phyloP scores from a whole-genome alignment of 345 rosid genomes.

The Mangifera indica region DNA sequence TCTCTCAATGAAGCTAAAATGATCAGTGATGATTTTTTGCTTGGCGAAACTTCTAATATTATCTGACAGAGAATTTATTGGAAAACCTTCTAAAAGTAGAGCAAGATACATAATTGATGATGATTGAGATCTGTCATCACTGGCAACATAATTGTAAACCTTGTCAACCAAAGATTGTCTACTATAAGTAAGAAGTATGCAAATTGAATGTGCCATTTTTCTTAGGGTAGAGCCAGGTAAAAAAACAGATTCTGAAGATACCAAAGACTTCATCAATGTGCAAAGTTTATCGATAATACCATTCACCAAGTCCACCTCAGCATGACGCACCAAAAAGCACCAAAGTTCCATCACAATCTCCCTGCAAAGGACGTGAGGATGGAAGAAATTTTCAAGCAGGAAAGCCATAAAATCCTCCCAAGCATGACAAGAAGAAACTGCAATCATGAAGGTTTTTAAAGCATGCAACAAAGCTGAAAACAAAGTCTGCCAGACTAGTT shows the following conservation, averaged over 20 bases:
- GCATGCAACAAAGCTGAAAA: slow-evolving; percentile 59
- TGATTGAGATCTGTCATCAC: slow-evolving; percentile 40
- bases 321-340: slow-evolving; percentile 73
- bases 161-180: slow-evolving; percentile 50
- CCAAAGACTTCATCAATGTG: slow-evolving; percentile 45
- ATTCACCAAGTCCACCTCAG: slow-evolving; percentile 47
- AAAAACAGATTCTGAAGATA: slow-evolving; percentile 54
- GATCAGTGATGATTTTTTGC: slow-evolving; percentile 58
- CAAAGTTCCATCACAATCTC: slow-evolving; percentile 79
- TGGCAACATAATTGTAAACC: slow-evolving; percentile 42
- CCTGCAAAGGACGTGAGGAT: slow-evolving; percentile 82
- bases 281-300: slow-evolving; percentile 49
- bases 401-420: slow-evolving; percentile 66
- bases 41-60: slow-evolving; percentile 44
- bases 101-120: slow-evolving; percentile 52
- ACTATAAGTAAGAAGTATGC: slow-evolving; percentile 55
- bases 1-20: slow-evolving; percentile 47
- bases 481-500: slow-evolving; percentile 65
- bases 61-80: slow-evolving; percentile 57
- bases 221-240: slow-evolving; percentile 62
- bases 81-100: slow-evolving; percentile 76
- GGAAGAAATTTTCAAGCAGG: slow-evolving; percentile 73
- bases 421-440: slow-evolving; percentile 53
- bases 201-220: slow-evolving; percentile 62
- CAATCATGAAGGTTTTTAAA: slow-evolving; percentile 69